Percentiles rank a stretch among this genome's conserved stretches.
phyloP scores from a whole-genome alignment of 306 rosid species.

The Vachellia collinsii region DNA sequence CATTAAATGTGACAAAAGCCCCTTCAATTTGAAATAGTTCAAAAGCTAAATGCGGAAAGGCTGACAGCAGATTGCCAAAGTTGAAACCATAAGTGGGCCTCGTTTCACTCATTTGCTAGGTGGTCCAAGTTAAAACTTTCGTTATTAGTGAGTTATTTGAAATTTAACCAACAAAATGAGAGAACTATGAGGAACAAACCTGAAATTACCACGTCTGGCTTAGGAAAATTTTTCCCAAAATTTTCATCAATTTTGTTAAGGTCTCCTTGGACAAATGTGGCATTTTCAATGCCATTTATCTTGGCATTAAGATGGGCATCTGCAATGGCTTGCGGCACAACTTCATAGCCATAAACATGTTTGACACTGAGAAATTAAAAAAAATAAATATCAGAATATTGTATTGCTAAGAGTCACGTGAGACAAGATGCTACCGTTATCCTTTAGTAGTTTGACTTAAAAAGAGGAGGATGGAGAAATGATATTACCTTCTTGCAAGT shows the following conservation, averaged over 20 bases:
- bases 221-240: conserved; percentile 84
- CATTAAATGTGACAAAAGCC: neutral
- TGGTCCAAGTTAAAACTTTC: neutral
- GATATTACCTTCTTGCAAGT: conserved; percentile 77
- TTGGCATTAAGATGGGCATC: conserved; percentile 85
- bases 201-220: conserved; percentile 88
- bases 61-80: conserved; percentile 2
- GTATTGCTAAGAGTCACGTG: neutral
- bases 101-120: neutral
- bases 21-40: neutral
- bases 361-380: conserved; percentile 55
- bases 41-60: neutral
- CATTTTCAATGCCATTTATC: conserved; percentile 75
- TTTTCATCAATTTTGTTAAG: conserved; percentile 87
- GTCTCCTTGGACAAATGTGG: conserved; percentile 92
- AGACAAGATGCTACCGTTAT: conserved; percentile 19
- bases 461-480: conserved; percentile 22
- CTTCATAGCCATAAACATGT: conserved; percentile 94
- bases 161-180: conserved; percentile 8
- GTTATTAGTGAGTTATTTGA: neutral
- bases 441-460: conserved; percentile 21
- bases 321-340: conserved; percentile 82
- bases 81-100: neutral
- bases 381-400: conserved; percentile 8
- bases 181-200: conserved; percentile 49